Base-by-base conservation (phyloP, 768 basidiomycete species). In the Vararia minispora region DNA sequence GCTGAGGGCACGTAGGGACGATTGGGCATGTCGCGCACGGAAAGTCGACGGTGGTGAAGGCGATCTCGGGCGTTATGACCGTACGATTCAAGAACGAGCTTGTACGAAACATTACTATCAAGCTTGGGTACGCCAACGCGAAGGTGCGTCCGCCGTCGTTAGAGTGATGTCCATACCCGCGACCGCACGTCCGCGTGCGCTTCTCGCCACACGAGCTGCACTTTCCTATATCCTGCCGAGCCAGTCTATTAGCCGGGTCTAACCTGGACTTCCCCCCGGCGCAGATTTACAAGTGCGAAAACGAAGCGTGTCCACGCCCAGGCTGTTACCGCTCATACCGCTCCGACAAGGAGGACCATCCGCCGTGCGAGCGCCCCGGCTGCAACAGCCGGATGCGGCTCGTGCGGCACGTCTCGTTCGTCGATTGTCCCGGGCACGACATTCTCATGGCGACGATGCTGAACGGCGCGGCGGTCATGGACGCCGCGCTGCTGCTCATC, bases 401-500 rank as follows among this genome's bases (percentile, higher is more conserved):
- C 48, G 56, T 97, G 46, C 81, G 92, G 48, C 95, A 99, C 53
- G 92, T 98, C 54, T 98, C 94, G 3, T 99, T 99, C 61, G 95
- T 99, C 56, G 95, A 99, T 61, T 90, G 84, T 51, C 89, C 87
- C 1, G 88, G 92, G 45, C 92, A 94, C 75, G 91, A 97, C 61
- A 98, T 99, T 79, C 79, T 99, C 60, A 99, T 99, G 95, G 95
- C 95, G 35, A 99, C 94, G 47, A 99, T 99, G 95, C 69, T 99
- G 51, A 98, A 98, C 72, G 95, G 94, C 60, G 95, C 95, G 28
- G 95, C 95, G 8, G 94, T 98, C 69, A 99, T 98, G 95, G 92
- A 98, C 62, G 95, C 92, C 38, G 95, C 95, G 4, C 67, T 98
- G 0, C 72, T 99, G 1, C 79, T 99, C 38, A 77, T 99, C 42